Evolutionary conservation across 2,329 filamentous ascomycete genomes (phyloP), one percentile per base, ranked within the genome.

Genomic region (Aureobasidium sp.): DNA sequence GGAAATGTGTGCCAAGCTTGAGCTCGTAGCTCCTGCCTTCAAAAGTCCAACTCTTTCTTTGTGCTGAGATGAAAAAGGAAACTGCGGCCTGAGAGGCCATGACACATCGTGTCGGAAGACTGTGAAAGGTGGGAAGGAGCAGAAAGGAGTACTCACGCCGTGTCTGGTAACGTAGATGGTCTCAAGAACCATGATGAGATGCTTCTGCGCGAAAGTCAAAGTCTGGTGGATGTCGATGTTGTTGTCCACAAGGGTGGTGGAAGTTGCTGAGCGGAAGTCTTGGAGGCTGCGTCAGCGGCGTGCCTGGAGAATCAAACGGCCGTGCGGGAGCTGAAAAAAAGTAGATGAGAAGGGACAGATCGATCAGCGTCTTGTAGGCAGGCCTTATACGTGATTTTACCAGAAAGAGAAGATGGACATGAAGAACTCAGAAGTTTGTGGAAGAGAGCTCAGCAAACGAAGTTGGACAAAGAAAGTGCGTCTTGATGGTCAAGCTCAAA

Each of bases 161-260:
- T 81, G 79, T 54, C 79, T 71, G 29, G 79, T 75, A 58, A 81
- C 72, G 68, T 81, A 80, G 62, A 81, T 77, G 14, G 72, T 72
- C 68, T 81, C 77, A 63, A 81, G 66, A 37, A 74, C 71, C 73
- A 75, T 75, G 45, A 65, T 54, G 44, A 17, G 31, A 24, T 29
- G 47, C 15, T 48, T 33, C 29, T 44, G 24, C 12, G 17, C 47
- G 9, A 39, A 40, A 49, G 44, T 49, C 52, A 57, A 49, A 62
- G 27, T 33, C 52, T 44, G 22, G 29, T 15, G 17, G 27, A 35
- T 17, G 45, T 31, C 27, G 57, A 19, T 52, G 45, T 50, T 52
- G 37, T 35, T 45, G 47, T 60, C 57, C 48, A 61, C 59, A 14
- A 61, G 49, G 59, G 59, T 60, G 52, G 29, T n/a, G 22, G 19